Conservation (phyloP, 495 filamentous ascomycete species). For the Xylaria grammica region DNA sequence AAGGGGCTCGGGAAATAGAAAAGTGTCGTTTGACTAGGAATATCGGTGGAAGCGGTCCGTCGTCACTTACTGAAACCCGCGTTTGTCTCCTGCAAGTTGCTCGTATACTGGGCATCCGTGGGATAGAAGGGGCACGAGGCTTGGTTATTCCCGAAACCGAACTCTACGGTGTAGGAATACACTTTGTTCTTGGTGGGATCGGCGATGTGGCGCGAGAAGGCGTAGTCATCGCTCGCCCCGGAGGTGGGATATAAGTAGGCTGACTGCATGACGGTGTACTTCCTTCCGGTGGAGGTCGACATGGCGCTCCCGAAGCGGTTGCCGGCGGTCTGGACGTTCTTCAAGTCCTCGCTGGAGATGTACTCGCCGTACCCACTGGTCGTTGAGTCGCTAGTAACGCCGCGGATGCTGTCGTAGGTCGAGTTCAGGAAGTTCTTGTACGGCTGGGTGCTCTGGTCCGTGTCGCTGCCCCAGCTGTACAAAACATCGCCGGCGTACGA, state of each 20-base stretch:
- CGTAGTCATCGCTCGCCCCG: slow-evolving; percentile 45
- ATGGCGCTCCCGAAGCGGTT: slow-evolving; percentile 36
- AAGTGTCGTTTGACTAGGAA: neutral
- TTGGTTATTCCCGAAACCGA: slow-evolving; percentile 43
- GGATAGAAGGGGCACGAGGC: slow-evolving; percentile 44
- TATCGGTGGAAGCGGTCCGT: neutral
- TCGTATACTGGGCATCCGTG: slow-evolving; percentile 35
- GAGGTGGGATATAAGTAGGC: slow-evolving; percentile 44
- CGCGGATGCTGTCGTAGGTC: slow-evolving; percentile 43
- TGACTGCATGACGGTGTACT: slow-evolving; percentile 38
- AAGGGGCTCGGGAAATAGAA: neutral
- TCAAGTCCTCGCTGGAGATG: slow-evolving; percentile 33
- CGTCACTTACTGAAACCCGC: slow-evolving; percentile 40
- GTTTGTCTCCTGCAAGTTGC: slow-evolving; percentile 42
- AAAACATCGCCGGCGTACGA: slow-evolving; percentile 45
- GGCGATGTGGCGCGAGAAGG: slow-evolving; percentile 35
- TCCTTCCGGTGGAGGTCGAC: slow-evolving; percentile 33
- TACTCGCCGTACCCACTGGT: slow-evolving; percentile 42
- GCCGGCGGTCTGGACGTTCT: slow-evolving; percentile 28
- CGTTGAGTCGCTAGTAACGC: slow-evolving; percentile 35
- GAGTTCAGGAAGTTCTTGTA: slow-evolving; percentile 44
- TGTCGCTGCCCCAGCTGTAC: slow-evolving; percentile 49
- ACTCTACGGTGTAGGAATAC: slow-evolving; percentile 49
- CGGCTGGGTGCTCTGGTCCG: slow-evolving; percentile 37
- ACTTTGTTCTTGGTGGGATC: slow-evolving; percentile 39